Evolutionary conservation across 2,329 filamentous ascomycete genomes (phyloP), one percentile per base, ranked within the genome.

Genomic region (Colletotrichum musicola): DNA sequence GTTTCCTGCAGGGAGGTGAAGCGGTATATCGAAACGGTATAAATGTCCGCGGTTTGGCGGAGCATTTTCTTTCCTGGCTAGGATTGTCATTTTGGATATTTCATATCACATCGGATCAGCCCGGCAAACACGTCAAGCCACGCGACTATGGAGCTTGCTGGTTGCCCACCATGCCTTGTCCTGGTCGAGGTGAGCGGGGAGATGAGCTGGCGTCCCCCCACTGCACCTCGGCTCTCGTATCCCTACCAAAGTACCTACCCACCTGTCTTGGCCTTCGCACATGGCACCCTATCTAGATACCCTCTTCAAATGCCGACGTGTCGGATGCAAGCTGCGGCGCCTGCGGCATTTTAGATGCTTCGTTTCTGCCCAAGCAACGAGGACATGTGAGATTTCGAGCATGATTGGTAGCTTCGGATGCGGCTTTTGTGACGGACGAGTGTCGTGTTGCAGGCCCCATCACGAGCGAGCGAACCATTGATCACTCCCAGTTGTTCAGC

Each of bases 1-100:
- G 3, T 18, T 30, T 16, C 22, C 16, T 44, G n/a, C 55, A 92
- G 91, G 92, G 92, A 95, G 79, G 85, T 94, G 78, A 89, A 88
- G 80, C 86, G 92, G 68, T 94, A 94, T 75, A 93, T 94, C 70
- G 92, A 94, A 80, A 93, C 90, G n/a, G 90, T 93, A 66, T 91
- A 79, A 54, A 46, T 3, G 27, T 47, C 27, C 27, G 35, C 18
- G 22, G 16, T 53, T 54, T 60, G 22, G 38, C n/a, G 40, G 54
- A 55, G 42, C 62, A 27, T n/a, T 6, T 50, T 56, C 13, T 27
- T 59, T 54, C n/a, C n/a, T 49, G 47, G 49, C 30, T 9, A 59
- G 35, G 54, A 55, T 40, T 62, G n/a, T 50, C 16, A 50, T 51
- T 54, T 38, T 62, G 22, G 18, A 40, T 38, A 40, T 56, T 57